Base-by-base conservation (phyloP, 805 yeast genomes). In the Priceomyces castillae region DNA sequence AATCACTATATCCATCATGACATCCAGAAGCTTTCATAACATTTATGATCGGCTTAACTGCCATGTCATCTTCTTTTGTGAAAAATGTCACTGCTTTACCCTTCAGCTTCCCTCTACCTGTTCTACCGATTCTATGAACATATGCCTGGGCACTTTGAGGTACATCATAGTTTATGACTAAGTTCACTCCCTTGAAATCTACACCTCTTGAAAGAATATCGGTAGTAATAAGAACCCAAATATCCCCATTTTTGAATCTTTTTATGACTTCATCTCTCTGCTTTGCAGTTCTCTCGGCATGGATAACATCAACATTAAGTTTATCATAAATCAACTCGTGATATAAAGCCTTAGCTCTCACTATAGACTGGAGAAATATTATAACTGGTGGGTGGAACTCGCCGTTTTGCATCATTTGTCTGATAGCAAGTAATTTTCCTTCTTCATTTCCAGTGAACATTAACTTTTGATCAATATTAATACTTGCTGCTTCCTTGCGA, bases 61-160 rank as follows among this genome's bases (percentile, higher is more conserved):
- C 80, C 44, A 77, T 62, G 3, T 78, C 65, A 60, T 94, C 99
- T 49, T 88, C 95, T 59, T 90, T 90, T 19, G 99, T 92, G 69
- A 86, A 94, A 51, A 90, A 83, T 0, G 99, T 94, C 15, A 94
- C 80, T 0, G 98, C 97, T 53, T 76, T 77, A 44, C 99, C 99
- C 7, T 67, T 57, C 47, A 85, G 80, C 1, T 96, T 96, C 42
- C 89, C 96, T 75, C 99, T 84, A 53, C 99, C 99, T 2, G 99
- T 92, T 74, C 99, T 85, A 65, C 99, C 99, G 56, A 94, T 88
- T 69, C 99, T 81, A 65, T 94, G 99, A 37, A 94, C 97, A 62
- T 94, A 94, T 0, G 96, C 84, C 64, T 92, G 97, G 0, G 97
- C 89, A 35, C 85, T 80, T 55, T 82, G 86, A 14, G 99, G 99